Percentiles rank a stretch among this genome's conserved stretches.
These are phyloP conservation scores for Podila verticillata DNA, from an alignment of 192 early-diverging fungal genomes.

Conservation along the genomic window DNA sequence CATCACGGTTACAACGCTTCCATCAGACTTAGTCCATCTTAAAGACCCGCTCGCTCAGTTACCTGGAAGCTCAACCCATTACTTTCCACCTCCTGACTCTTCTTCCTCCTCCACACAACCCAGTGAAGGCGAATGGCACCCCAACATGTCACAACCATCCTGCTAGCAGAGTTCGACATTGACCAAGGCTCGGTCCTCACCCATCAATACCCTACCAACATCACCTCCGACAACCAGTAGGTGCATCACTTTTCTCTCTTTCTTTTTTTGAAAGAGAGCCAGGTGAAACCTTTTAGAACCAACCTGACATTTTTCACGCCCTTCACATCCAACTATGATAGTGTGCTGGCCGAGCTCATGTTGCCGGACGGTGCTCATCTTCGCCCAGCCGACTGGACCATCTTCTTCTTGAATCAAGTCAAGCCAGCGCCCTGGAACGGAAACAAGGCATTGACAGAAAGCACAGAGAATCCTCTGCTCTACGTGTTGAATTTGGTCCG, in stretches of 20 bases:
- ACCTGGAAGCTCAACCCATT: too few relatives aligned
- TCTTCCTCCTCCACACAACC: background rate
- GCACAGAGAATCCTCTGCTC: constrained; percentile 72
- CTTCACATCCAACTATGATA: constrained; percentile 19
- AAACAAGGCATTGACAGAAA: constrained; percentile 28
- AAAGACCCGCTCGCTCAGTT: too few relatives aligned
- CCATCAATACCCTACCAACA: constrained; percentile 87
- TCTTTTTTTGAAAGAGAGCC: background rate
- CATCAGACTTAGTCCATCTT: too few relatives aligned
- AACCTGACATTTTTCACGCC: background rate
- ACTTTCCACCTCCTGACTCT: too few relatives aligned
- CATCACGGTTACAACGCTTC: background rate
- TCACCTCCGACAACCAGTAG: constrained; percentile 87
- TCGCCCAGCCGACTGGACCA: constrained; percentile 93
- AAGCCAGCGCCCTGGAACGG: constrained; percentile 61
- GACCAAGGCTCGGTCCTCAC: constrained; percentile 89
- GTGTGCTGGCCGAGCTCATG: constrained; percentile 95
- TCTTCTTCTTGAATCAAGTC: constrained; percentile 89
- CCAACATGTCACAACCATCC: constrained; percentile 82
- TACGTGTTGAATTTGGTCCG: constrained; percentile 94
- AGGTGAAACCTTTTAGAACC: background rate
- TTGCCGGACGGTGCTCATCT: constrained; percentile 94
- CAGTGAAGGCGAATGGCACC: constrained; percentile 26
- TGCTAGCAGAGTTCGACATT: constrained; percentile 96
- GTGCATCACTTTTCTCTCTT: background rate